Base-by-base conservation (phyloP, 768 basidiomycete species). In the Boletus patriciae region DNA sequence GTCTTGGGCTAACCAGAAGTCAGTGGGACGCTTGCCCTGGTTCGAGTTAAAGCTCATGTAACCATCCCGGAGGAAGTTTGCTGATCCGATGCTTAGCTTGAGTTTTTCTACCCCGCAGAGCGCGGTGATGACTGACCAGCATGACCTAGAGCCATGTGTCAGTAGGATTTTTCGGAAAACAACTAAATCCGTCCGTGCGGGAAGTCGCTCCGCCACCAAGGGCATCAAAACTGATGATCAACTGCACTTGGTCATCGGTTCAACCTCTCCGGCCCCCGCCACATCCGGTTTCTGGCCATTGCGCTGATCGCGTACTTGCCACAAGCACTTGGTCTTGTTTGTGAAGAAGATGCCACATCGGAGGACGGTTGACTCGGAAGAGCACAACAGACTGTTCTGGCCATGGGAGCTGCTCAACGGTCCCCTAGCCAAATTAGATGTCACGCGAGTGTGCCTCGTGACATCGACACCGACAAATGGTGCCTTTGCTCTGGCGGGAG, bases 61-160 rank as follows among this genome's bases (percentile, higher is more conserved):
- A 54, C 75, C 76, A 52, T 76, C 76, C 45, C 76, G 73, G 53
- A 70, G 62, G 63, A 76, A 76, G 61, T 73, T 76, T 18, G 75
- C 74, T 75, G 45, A 21, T 43, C 13, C 10, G 36, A 21, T 6
- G 3, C 9, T 50, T 50, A 12, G 31, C 37, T 25, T 18, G 8
- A 11, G 25, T 16, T 11, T 27, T 21, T 37, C 12, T 18, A n/a
- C 21, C 12, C 13, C 6, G 10, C 9, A 31, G 4, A 18, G 25
- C 34, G 16, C 23, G 25, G 19, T 10, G 6, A 12, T 46, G 13
- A 67, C 73, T 47, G 54, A 74, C 75, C 70, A 41, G 74, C 71
- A 40, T 78, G 41, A 76, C 59, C 68, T 70, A 50, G 12, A 54
- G 8, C 6, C 23, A 37, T 18, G 19, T 38, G 19, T 54, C 33